These are phyloP conservation scores for Aureobasidium sp. DNA, from an alignment of 2,329 filamentous ascomycete species.

Conservation along the genomic window DNA sequence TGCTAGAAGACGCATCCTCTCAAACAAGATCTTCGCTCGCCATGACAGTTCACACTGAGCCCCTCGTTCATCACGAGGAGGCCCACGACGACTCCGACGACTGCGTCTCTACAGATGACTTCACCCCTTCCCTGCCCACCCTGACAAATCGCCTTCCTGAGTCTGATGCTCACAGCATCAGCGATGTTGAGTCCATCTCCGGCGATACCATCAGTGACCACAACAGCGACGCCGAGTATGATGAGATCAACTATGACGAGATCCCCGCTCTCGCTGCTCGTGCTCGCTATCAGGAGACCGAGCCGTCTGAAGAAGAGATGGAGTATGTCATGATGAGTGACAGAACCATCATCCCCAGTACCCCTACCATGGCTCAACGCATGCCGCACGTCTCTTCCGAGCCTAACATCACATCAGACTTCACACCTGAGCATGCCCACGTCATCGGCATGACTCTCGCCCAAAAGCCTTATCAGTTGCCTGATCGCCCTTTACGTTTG, in stretches of 20 bases:
- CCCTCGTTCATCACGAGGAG: slow-evolving; percentile 3
- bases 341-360: slow-evolving; percentile 6
- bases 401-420: not conserved
- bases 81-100: not conserved
- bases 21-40: not conserved
- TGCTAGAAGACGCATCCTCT: not conserved
- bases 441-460: slow-evolving; percentile 2
- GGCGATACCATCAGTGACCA: slow-evolving; percentile 12
- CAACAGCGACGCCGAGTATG: not conserved
- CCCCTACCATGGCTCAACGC: slow-evolving; percentile 2
- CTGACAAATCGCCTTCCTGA: not conserved
- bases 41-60: not conserved
- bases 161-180: slow-evolving; percentile 5
- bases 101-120: not conserved
- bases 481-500: not conserved
- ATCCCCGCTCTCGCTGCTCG: slow-evolving; percentile 7
- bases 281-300: not conserved
- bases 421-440: not conserved
- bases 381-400: slow-evolving; percentile 1
- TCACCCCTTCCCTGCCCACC: slow-evolving; percentile 5
- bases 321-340: slow-evolving; percentile 11
- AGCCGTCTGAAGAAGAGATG: slow-evolving; percentile 9
- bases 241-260: slow-evolving; percentile 12
- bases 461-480: not conserved
- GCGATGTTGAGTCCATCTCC: slow-evolving; percentile 1